phyloP scores from a whole-genome alignment of 108 stramenopile genomes.

The Mediolabrus comicus region DNA sequence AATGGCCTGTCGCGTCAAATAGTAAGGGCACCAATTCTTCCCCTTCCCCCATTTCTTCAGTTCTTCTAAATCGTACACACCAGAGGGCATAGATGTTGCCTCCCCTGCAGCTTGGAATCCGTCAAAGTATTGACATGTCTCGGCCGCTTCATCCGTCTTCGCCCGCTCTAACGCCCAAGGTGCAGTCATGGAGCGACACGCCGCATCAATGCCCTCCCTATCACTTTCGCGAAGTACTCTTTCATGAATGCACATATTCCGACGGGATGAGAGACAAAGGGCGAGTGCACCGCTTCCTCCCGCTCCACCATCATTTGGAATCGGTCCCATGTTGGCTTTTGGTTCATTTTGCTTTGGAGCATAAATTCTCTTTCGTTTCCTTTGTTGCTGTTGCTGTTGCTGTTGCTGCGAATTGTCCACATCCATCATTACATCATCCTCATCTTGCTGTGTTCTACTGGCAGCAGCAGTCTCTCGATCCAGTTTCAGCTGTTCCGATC shows the following conservation, averaged over 20 bases:
- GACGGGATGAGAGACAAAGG: conserved; percentile 93
- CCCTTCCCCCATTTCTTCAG: conserved; percentile 89
- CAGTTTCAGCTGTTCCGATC: conserved; percentile 69
- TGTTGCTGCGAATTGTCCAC: conserved; percentile 8
- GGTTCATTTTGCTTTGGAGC: conserved; percentile 18
- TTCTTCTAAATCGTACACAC: conserved; percentile 95
- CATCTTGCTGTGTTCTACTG: conserved; percentile 1
- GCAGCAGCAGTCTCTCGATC: conserved; percentile 31
- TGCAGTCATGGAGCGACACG: conserved; percentile 96
- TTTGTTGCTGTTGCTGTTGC: conserved; percentile 5
- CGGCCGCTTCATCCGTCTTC: conserved; percentile 60
- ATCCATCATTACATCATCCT: conserved; percentile 36
- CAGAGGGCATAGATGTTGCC: conserved; percentile 85
- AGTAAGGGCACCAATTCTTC: conserved; percentile 98
- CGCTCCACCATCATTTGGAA: conserved; percentile 59
- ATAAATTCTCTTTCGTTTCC: conserved; percentile 44
- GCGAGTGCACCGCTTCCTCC: conserved; percentile 87
- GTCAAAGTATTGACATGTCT: conserved; percentile 94
- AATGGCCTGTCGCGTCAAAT: conserved; percentile 94
- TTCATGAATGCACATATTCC: conserved; percentile 99
- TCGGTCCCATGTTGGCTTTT: conserved; percentile 64
- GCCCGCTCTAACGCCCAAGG: conserved; percentile 93
- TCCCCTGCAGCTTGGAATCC: conserved; percentile 88
- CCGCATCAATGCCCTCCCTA: conserved; percentile 96
- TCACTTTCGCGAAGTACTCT: conserved; percentile 93